Evolutionary conservation across 805 yeast genomes (phyloP), one percentile per base, ranked within the genome.

Genomic region (Wickerhamomyces queroliae): DNA sequence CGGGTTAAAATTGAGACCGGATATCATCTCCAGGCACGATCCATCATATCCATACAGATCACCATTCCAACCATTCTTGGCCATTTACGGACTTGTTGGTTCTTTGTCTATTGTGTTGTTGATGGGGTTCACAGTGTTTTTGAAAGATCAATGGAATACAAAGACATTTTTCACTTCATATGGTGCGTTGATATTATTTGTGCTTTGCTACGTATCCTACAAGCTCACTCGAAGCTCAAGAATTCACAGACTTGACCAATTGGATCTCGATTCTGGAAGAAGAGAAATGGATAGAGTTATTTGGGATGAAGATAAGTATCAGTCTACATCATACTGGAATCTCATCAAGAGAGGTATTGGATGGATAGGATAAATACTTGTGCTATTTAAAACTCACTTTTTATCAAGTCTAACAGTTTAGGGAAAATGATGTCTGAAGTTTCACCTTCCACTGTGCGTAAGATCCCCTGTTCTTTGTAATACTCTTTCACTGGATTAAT

Each of bases 401-500:
- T 43, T 12, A 74, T 67, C 37, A 73, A 57, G 13, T 48, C 43
- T 47, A 66, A 53, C 28, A 89, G 61, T 55, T 88, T 72, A 1
- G 96, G 96, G 55, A 74, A 87, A 13, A 89, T 83, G 15, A 82
- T 74, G 59, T 90, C 95, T 2, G 95, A 83, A 2, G 95, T 81
- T 43, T 81, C 78, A 10, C 97, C 97, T 15, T 71, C 58, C 12
- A 89, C 80, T 2, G 67, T 67, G 34, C 67, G 60, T 28, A 82
- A 68, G 4, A 84, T 63, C 1, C 76, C 77, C 32, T 61, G 48
- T 15, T 63, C 40, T 3, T 43, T 33, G 59, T 89, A 90, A 48
- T 73, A 83, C 15, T 74, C 74, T 50, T 76, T 78, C 46, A 91
- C 62, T 3, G 95, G 95, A 6, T 52, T 70, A 13, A 88, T 64